A percentile compares a stretch with the other conserved stretches of the same genome.
Conservation (phyloP, 495 filamentous ascomycete species). For the Parathielavia appendiculata region DNA sequence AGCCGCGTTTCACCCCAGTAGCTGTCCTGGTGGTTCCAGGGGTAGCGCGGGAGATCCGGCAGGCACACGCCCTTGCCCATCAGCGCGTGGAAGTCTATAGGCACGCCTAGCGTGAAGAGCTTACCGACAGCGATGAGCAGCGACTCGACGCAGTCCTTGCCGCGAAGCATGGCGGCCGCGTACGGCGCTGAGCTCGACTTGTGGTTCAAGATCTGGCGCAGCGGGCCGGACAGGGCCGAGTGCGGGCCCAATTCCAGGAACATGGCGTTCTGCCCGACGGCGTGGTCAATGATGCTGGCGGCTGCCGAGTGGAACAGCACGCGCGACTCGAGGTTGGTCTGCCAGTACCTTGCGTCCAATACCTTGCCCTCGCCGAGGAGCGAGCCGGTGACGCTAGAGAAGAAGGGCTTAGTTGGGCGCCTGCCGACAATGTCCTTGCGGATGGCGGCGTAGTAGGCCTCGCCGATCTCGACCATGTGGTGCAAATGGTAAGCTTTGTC, state of each 20-base stretch:
- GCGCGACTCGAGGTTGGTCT: not conserved
- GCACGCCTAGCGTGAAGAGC: no score
- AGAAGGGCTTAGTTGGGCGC: not conserved
- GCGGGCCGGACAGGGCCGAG: not conserved
- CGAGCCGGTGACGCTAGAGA: not conserved
- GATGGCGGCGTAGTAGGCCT: no score
- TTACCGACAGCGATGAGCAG: not conserved
- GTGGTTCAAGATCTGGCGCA: not conserved
- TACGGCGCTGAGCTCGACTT: slow-evolving; percentile 10
- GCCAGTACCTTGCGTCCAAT: not conserved
- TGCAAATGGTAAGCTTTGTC: slow-evolving; percentile 49
- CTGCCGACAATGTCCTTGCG: not conserved
- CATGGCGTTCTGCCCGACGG: not conserved
- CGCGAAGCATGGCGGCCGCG: slow-evolving; percentile 28
- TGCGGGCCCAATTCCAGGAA: not conserved
- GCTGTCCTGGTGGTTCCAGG: no score
- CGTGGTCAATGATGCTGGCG: not conserved
- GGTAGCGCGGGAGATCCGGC: no score
- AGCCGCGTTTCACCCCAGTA: no score
- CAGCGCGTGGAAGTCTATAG: no score
- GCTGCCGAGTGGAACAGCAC: not conserved
- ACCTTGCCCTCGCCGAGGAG: no score
- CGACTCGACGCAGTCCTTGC: slow-evolving; percentile 27
- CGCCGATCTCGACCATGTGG: slow-evolving; percentile 40
- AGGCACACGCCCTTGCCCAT: no score